Percentiles rank a stretch among this genome's conserved stretches.
Conservation (phyloP, 2,329 filamentous ascomycete genomes). For the Penicillium vulpinum region DNA sequence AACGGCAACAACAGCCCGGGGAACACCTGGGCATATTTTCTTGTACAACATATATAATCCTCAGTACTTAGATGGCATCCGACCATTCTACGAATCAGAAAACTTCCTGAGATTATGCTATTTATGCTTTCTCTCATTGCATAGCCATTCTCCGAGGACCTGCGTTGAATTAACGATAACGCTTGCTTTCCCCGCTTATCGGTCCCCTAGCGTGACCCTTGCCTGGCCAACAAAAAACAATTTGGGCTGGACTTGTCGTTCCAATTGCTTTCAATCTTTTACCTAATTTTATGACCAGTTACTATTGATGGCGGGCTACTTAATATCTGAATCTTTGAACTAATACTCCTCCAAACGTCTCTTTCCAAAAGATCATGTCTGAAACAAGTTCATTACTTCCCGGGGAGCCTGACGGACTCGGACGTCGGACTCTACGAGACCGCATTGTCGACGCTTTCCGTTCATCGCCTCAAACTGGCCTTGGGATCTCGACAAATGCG, state of each 20-base stretch:
- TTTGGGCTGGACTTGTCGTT: not conserved
- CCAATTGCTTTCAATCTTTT: constrained; percentile 1
- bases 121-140: not conserved
- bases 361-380: constrained; percentile 21
- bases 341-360: not conserved
- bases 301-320: constrained; percentile 9
- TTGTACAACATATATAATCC: not conserved
- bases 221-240: constrained; percentile 15
- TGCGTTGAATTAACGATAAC: constrained; percentile 4
- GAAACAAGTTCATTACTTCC: constrained; percentile 26
- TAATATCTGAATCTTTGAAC: not conserved
- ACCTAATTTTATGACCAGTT: constrained; percentile 2
- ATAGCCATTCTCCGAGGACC: not conserved
- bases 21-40: not conserved
- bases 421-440: constrained; percentile 33
- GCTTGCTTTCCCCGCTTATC: constrained; percentile 21
- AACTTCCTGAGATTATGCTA: not conserved
- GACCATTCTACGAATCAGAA: not conserved
- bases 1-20: not conserved
- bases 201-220: constrained; percentile 24
- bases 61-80: not conserved
- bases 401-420: constrained; percentile 21
- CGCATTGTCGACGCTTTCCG: constrained; percentile 35
- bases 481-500: constrained; percentile 7
- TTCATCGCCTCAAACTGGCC: constrained; percentile 14